Evolutionary conservation across 495 filamentous ascomycete species (phyloP).

Genomic region (Xylaria flabelliformis): DNA sequence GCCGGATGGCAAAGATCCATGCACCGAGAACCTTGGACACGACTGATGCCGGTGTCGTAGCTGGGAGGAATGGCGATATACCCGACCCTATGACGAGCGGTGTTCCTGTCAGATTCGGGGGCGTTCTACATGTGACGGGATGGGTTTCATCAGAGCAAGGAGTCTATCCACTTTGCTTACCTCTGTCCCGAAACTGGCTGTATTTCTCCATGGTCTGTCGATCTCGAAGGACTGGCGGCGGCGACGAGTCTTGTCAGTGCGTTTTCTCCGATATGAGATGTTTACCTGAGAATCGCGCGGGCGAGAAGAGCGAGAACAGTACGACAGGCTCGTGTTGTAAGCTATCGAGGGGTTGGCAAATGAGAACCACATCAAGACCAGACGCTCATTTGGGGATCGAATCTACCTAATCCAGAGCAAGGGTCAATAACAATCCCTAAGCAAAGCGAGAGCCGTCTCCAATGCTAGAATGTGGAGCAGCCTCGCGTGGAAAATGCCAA

Average conservation of each 20-base stretch:
- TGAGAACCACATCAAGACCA: neutral
- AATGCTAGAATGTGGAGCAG: neutral
- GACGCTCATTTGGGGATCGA: neutral
- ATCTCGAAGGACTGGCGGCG: neutral
- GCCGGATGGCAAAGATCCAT: slow-evolving; percentile 79
- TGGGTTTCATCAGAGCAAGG: neutral
- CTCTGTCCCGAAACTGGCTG: slow-evolving; percentile 93
- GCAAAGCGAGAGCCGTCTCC: neutral
- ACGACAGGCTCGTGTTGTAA: neutral
- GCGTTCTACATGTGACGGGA: neutral
- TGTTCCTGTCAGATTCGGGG: slow-evolving; percentile 22
- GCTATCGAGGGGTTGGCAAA: slow-evolving; percentile 4
- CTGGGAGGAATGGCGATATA: slow-evolving; percentile 92
- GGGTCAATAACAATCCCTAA: neutral
- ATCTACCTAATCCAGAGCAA: neutral
- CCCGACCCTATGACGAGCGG: slow-evolving; percentile 72
- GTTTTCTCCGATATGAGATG: neutral
- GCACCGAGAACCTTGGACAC: slow-evolving; percentile 67
- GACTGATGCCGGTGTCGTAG: slow-evolving; percentile 64
- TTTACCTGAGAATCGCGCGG: neutral
- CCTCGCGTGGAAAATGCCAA: neutral
- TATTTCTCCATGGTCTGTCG: slow-evolving; percentile 85
- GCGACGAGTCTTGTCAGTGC: neutral
- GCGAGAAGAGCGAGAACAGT: neutral
- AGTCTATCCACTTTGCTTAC: slow-evolving; percentile 51